Evolutionary conservation across 2,329 filamentous ascomycete species (phyloP).

Genomic region (Madurella mycetomatis): DNA sequence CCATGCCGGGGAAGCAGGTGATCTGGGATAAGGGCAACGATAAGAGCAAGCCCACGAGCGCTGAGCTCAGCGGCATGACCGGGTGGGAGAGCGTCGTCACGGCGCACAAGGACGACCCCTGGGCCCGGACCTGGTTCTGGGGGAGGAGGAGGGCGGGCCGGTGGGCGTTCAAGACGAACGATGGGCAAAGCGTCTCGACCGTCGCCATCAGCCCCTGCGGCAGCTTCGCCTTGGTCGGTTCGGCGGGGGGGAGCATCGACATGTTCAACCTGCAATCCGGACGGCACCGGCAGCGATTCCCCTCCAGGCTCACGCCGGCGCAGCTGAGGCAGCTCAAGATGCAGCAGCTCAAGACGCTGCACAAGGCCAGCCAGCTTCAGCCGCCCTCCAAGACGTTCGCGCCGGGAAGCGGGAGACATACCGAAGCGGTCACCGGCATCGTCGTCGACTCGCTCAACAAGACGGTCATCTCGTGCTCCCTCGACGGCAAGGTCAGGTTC

Average conservation of each 20-base stretch:
- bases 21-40: constrained; percentile 78
- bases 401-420: constrained; percentile 67
- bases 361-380: constrained; percentile 54
- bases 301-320: constrained; percentile 68
- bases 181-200: constrained; percentile 76
- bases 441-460: constrained; percentile 87
- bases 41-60: constrained; percentile 59
- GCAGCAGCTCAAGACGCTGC: constrained; percentile 55
- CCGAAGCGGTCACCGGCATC: constrained; percentile 76
- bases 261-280: constrained; percentile 98
- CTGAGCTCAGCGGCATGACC: constrained; percentile 70
- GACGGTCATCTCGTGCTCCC: constrained; percentile 75
- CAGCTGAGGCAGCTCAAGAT: constrained; percentile 73
- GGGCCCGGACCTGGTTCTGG: constrained; percentile 96
- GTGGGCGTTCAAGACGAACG: constrained; percentile 86
- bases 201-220: constrained; percentile 89
- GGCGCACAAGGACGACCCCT: constrained; percentile 78
- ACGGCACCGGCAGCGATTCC: constrained; percentile 80
- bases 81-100: constrained; percentile 98
- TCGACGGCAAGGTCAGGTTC: constrained; percentile 93
- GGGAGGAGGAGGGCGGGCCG: constrained; percentile 86
- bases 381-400: constrained; percentile 41
- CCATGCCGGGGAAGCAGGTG: constrained; percentile 69
- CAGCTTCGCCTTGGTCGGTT: constrained; percentile 88
- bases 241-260: constrained; percentile 75